Percentiles rank a stretch among this genome's conserved stretches.
Evolutionary conservation across 129 eudicot species (phyloP).

Genomic region (Gnaphalium uliginosum): DNA sequence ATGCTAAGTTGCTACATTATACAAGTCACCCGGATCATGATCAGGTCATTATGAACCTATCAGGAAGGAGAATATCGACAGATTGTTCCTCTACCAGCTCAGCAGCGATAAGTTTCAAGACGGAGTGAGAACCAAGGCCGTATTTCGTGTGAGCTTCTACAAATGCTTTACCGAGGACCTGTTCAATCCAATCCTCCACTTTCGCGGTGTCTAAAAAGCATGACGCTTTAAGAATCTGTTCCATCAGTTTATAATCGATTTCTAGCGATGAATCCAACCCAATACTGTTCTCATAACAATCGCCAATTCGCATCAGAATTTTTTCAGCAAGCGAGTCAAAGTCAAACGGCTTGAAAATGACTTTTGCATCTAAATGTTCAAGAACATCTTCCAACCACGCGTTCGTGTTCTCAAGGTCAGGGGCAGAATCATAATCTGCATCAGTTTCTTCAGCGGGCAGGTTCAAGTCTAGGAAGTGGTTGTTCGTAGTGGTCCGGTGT

Average conservation of each 20-base stretch:
- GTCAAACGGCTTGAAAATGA: slow-evolving; percentile 59
- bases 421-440: slow-evolving; percentile 23
- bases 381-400: slow-evolving; percentile 73
- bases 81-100: slow-evolving; percentile 44
- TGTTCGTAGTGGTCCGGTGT: slow-evolving; percentile 34
- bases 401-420: slow-evolving; percentile 35
- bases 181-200: slow-evolving; percentile 60
- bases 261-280: slow-evolving; percentile 58
- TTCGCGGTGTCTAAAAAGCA: slow-evolving; percentile 33
- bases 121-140: slow-evolving; percentile 47
- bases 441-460: slow-evolving; percentile 64
- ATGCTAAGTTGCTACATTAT: slow-evolving; percentile 31
- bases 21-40: slow-evolving; percentile 11
- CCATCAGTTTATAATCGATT: slow-evolving; percentile 58
- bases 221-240: slow-evolving; percentile 69
- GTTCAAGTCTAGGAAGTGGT: slow-evolving; percentile 62
- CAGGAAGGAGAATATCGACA: slow-evolving; percentile 50
- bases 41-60: slow-evolving; percentile 45
- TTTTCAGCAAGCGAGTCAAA: slow-evolving; percentile 57
- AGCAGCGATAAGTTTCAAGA: slow-evolving; percentile 46
- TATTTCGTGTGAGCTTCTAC: slow-evolving; percentile 54
- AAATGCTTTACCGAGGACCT: slow-evolving; percentile 58
- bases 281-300: slow-evolving; percentile 41
- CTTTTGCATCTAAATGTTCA: slow-evolving; percentile 42
- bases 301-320: slow-evolving; percentile 35